Evolutionary conservation across 805 yeast species (phyloP), one percentile per base, ranked within the genome.

Genomic region (Candida sakaeoensis): DNA sequence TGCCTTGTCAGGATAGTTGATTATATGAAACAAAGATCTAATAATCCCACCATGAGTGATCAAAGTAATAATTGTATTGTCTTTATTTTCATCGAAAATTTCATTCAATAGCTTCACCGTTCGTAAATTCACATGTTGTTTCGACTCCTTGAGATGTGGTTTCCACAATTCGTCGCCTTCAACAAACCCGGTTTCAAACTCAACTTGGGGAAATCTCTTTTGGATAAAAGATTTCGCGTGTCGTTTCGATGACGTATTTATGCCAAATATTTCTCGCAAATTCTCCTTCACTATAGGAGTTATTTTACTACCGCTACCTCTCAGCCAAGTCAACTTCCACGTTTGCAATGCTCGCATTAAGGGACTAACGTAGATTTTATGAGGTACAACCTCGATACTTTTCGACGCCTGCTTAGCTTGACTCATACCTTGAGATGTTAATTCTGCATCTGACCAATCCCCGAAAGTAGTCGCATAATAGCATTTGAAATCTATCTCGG

Each of bases 41-140:
- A 78, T 79, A 31, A 78, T 78, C 1, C 85, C 85, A 2, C 80
- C 77, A 51, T 79, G 85, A 17, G 81, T 74, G 2, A 83, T 75
- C 21, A 75, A 60, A 13, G 74, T 75, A 25, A 79, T 55, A 28
- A 61, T 47, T 16, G 51, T 40, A 44, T 55, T 41, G 39, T 55
- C 54, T 13, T 32, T 28, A 33, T 58, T 61, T 14, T 52, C 48
- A 13, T 53, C 56, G 39, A 61, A 63, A 13, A 63, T 39, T 5
- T 37, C 37, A 46, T 61, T 71, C 39, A 79, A 62, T 40, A 75
- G 65, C 15, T 52, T 45, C 41, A 68, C 61, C 5, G 75, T 63
- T 39, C 85, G 61, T 23, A 65, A 37, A 26, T 74, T 67, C 49
- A 77, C 78, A 33, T 75, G 77, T 25, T 56, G 50, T 16, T 64